phyloP scores from a whole-genome alignment of 2,329 filamentous ascomycete genomes.

The Alternaria longipes region DNA sequence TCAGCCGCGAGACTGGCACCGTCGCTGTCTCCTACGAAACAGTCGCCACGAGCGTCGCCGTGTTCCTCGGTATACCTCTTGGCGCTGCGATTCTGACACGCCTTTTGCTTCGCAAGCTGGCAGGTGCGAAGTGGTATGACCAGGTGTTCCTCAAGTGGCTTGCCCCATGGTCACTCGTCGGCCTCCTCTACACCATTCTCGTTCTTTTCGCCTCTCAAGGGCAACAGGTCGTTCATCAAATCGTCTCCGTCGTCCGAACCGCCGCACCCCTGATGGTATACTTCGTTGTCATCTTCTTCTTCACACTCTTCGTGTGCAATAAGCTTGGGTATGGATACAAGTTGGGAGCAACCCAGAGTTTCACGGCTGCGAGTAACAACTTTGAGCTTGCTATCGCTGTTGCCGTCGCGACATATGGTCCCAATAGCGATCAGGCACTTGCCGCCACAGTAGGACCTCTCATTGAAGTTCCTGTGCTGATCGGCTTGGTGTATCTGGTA shows the following conservation, averaged over 20 bases:
- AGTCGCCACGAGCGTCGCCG: slow-evolving; percentile 78
- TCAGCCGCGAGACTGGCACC: slow-evolving; percentile 59
- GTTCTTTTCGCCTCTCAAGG: slow-evolving; percentile 83
- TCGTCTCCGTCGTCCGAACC: slow-evolving; percentile 79
- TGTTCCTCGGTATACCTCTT: slow-evolving; percentile 79
- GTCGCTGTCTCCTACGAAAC: slow-evolving; percentile 63
- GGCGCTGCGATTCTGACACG: slow-evolving; percentile 77
- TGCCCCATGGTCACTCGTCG: slow-evolving; percentile 77
- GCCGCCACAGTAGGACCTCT: slow-evolving; percentile 81
- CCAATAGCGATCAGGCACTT: slow-evolving; percentile 77
- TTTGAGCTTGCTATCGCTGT: slow-evolving; percentile 88
- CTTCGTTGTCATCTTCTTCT: slow-evolving; percentile 75
- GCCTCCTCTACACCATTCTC: slow-evolving; percentile 82
- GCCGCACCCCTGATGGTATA: slow-evolving; percentile 80
- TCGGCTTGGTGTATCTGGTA: slow-evolving; percentile 77
- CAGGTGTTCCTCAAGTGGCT: slow-evolving; percentile 70
- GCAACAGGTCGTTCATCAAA: slow-evolving; percentile 76
- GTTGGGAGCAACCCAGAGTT: slow-evolving; percentile 75
- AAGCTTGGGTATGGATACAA: slow-evolving; percentile 73
- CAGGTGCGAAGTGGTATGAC: slow-evolving; percentile 69
- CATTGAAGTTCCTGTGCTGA: slow-evolving; percentile 80
- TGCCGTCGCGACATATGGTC: slow-evolving; percentile 77
- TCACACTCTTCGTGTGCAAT: slow-evolving; percentile 67
- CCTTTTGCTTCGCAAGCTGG: slow-evolving; percentile 64
- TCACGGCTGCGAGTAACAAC: slow-evolving; percentile 87